Percentiles rank a stretch among this genome's conserved stretches.
Conservation (phyloP, 2,329 filamentous ascomycete genomes). For the Fulvia fulva region DNA sequence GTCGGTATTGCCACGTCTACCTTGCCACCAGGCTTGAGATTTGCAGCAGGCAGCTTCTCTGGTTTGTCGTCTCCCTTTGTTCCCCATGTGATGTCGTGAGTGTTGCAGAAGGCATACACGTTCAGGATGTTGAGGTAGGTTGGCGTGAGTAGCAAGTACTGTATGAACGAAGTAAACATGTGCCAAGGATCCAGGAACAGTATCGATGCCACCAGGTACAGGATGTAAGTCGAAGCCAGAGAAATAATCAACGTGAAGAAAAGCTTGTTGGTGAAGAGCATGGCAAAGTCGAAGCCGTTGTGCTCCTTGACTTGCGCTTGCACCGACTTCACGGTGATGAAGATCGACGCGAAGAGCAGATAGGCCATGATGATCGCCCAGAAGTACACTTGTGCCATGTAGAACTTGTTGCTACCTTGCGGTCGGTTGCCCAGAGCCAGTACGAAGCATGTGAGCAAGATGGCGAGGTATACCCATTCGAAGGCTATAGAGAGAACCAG, state of each 20-base stretch:
- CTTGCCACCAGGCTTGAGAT: conserved; percentile 89
- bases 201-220: conserved; percentile 87
- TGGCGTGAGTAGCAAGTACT: conserved; percentile 91
- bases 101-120: conserved; percentile 98
- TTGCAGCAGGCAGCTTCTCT: conserved; percentile 82
- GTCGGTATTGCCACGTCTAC: conserved; percentile 82
- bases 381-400: conserved; percentile 97
- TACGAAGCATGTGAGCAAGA: conserved; percentile 90
- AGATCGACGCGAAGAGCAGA: conserved; percentile 90
- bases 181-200: conserved; percentile 99
- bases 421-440: conserved; percentile 91
- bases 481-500: conserved; percentile 83
- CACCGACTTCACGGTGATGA: conserved; percentile 85
- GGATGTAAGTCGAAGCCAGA: conserved; percentile 82
- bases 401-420: conserved; percentile 87
- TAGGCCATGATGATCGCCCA: conserved; percentile 97
- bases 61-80: conserved; percentile 97
- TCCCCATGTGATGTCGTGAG: conserved; percentile 95
- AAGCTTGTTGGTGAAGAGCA: conserved; percentile 79
- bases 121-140: conserved; percentile 98
- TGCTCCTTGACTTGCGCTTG: conserved; percentile 61
- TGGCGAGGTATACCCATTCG: conserved; percentile 92
- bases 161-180: conserved; percentile 90
- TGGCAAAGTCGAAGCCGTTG: conserved; percentile 62
- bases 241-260: conserved; percentile 95